Conservation (phyloP, 192 early-diverging fungal genomes). For the Coemansia sp. region DNA sequence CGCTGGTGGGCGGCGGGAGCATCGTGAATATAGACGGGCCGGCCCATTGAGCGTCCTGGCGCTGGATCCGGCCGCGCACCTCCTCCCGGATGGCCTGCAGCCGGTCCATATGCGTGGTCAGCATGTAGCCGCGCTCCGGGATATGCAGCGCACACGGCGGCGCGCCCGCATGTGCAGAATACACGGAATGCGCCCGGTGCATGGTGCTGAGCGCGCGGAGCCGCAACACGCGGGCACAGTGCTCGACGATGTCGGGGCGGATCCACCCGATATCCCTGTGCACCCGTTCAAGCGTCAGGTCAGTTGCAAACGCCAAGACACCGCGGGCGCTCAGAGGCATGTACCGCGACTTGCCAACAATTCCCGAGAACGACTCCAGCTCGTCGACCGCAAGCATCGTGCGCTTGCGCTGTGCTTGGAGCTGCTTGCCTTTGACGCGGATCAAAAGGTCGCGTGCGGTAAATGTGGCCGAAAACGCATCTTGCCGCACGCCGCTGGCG, state of each 20-base stretch:
- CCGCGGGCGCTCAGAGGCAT: constrained; percentile 17
- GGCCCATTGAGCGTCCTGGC: constrained; percentile 37
- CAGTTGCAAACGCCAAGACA: constrained; percentile 11
- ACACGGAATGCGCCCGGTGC: constrained; percentile 19
- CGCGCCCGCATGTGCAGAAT: constrained; percentile 2
- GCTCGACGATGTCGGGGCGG: constrained; percentile 34
- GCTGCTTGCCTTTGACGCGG: constrained; percentile 14
- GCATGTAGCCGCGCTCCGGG: neutral
- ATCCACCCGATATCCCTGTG: constrained; percentile 13
- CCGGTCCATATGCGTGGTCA: neutral
- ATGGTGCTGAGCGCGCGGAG: constrained; percentile 13
- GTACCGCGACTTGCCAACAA: constrained; percentile 17
- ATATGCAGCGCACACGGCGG: neutral
- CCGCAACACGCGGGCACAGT: constrained; percentile 24
- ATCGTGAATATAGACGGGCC: constrained; percentile 11
- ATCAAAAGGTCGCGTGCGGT: constrained; percentile 12
- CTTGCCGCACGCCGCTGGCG: constrained; percentile 19
- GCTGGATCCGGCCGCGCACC: constrained; percentile 3
- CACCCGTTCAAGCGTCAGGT: neutral
- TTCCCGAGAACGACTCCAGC: constrained; percentile 11
- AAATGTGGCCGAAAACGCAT: constrained; percentile 11
- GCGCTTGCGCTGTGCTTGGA: neutral
- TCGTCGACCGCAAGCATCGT: constrained; percentile 22
- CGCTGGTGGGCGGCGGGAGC: constrained; percentile 5
- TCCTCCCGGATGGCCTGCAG: constrained; percentile 18